Conservation (phyloP, 352 stramenopile genomes). For the Halophytophthora polymorphica region DNA sequence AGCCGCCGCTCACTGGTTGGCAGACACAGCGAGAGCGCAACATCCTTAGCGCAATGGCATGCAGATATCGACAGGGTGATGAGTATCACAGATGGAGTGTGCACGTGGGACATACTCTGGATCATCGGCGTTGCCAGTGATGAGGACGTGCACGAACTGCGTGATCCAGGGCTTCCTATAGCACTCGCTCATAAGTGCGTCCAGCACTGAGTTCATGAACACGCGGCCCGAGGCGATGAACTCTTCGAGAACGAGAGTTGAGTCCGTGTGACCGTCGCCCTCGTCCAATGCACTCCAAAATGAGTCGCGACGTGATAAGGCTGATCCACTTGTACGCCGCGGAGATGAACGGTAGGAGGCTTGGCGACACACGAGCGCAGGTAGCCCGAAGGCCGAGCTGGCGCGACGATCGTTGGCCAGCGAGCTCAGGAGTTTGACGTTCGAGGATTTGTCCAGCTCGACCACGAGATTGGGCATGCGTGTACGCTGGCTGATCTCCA, state of each 20-base stretch:
- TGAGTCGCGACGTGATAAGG: conserved; percentile 36
- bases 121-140: conserved; percentile 59
- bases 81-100: background rate
- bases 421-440: conserved; percentile 78
- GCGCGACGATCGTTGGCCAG: conserved; percentile 50
- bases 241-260: conserved; percentile 60
- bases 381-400: conserved; percentile 35
- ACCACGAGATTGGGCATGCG: conserved; percentile 71
- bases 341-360: conserved; percentile 42
- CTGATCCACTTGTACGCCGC: conserved; percentile 19
- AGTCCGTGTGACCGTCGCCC: conserved; percentile 22
- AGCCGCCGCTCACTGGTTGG: conserved; percentile 46
- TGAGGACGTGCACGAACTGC: conserved; percentile 58
- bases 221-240: conserved; percentile 71
- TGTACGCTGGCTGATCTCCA: conserved; percentile 71
- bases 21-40: conserved; percentile 2
- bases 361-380: conserved; percentile 33
- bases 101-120: conserved; percentile 34
- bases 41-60: background rate
- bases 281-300: conserved; percentile 39
- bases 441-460: conserved; percentile 67
- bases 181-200: conserved; percentile 75
- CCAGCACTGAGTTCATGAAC: conserved; percentile 71
- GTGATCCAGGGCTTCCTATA: conserved; percentile 77
- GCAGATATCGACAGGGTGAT: no score